Percentiles rank a stretch among this genome's conserved stretches.
Evolutionary conservation across 164 flowering plant genomes (phyloP).

Genomic region (Chloranthus sessilifolius): DNA sequence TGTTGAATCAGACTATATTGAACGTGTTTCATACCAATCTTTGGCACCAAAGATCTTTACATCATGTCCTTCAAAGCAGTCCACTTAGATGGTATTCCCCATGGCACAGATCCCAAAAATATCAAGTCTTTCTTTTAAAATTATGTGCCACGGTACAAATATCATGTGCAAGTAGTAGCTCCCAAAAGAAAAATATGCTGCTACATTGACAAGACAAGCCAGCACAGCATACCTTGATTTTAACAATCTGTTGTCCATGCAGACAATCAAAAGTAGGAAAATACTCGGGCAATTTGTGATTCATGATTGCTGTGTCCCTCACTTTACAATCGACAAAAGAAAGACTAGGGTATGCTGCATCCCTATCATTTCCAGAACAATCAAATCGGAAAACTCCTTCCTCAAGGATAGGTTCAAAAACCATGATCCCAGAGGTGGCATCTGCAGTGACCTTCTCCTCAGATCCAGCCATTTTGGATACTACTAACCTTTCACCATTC

Average conservation of each 20-base stretch:
- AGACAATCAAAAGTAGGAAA: constrained; percentile 54
- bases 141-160: too few species aligned
- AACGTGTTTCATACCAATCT: too few species aligned
- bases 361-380: constrained; percentile 60
- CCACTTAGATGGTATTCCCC: too few species aligned
- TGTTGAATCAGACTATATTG: too few species aligned
- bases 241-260: constrained; percentile 59
- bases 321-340: constrained; percentile 52
- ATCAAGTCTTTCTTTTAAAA: too few species aligned
- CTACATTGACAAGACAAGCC: not conserved
- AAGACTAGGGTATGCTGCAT: constrained; percentile 69
- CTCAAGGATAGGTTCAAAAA: constrained; percentile 71
- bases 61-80: too few species aligned
- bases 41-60: too few species aligned
- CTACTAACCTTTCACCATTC: constrained; percentile 16
- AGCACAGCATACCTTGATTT: constrained; percentile 49
- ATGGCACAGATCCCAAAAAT: not conserved
- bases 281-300: constrained; percentile 42
- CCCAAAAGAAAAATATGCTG: too few species aligned
- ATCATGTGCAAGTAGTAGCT: too few species aligned
- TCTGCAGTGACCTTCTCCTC: constrained; percentile 27
- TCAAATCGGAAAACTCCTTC: constrained; percentile 93
- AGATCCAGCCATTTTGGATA: constrained; percentile 40
- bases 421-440: constrained; percentile 46
- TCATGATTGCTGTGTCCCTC: constrained; percentile 57